Conservation (phyloP, 345 rosid genomes). For the Euclidium syriacum region DNA sequence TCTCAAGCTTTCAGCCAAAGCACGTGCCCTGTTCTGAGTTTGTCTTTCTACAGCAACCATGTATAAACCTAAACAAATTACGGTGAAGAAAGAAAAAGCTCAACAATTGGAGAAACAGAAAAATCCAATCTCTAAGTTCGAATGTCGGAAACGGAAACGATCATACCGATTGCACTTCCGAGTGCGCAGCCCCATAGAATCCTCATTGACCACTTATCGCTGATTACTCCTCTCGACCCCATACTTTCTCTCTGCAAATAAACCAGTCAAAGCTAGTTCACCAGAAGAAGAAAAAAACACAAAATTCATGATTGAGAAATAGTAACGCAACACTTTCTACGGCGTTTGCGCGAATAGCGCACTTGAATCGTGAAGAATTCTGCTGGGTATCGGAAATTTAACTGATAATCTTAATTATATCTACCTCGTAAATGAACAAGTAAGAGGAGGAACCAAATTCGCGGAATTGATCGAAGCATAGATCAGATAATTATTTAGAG, state of each 20-base stretch:
- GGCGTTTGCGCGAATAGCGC: neutral
- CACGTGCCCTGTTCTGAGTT: slow-evolving; percentile 57
- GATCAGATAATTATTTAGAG: neutral
- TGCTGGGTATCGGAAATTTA: neutral
- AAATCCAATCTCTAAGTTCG: neutral
- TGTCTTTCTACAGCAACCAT: slow-evolving; percentile 83
- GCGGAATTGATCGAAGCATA: neutral
- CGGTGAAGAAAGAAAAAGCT: neutral
- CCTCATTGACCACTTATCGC: slow-evolving; percentile 76
- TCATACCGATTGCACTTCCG: slow-evolving; percentile 61
- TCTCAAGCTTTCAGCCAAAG: slow-evolving; percentile 57
- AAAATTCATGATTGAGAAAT: neutral
- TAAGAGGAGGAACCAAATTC: neutral
- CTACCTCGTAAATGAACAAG: neutral
- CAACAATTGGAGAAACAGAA: neutral
- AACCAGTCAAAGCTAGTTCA: neutral
- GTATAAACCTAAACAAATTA: slow-evolving; percentile 50
- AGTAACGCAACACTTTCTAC: neutral
- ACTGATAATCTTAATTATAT: neutral
- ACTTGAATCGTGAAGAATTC: neutral
- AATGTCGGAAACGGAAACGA: neutral
- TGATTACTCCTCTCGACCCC: slow-evolving; percentile 48
- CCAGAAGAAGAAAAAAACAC: slow-evolving; percentile 1
- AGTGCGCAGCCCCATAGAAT: slow-evolving; percentile 67
- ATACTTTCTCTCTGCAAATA: slow-evolving; percentile 6